Evolutionary conservation across 495 filamentous ascomycete genomes (phyloP), one percentile per base, ranked within the genome.

Genomic region (Penicillium cosmopolitanum): DNA sequence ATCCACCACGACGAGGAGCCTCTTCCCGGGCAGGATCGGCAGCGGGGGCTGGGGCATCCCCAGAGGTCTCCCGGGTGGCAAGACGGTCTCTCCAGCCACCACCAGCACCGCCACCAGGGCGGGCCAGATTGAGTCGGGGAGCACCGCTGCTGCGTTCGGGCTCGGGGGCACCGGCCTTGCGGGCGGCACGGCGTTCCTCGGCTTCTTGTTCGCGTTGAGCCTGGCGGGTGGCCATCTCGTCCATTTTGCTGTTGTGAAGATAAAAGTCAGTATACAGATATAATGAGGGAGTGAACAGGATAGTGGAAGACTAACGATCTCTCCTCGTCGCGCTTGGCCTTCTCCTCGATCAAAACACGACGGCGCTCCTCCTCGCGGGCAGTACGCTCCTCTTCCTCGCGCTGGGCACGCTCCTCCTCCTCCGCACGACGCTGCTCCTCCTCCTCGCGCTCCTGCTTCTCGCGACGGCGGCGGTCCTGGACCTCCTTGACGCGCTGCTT

Each of bases 51-150:
- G 67, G 47, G 47, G 75, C 61, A 60, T 63, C 64, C 43, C 69
- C 77, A 34, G 69, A 67, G 46, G 79, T 71, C 55, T 75, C 72
- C 73, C 84, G 92, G 61, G 85, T 85, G 47, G 89, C 89, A 73
- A 90, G 79, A 46, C 91, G 84, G n/a, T 97, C 93, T 75, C 93
- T 88, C 93, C 93, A 97, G 66, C 81, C 85, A 38, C 84, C 74
- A 69, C 81, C 85, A 35, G 84, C 73, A 69, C 80, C 85, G 35
- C 85, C 76, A 72, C 86, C 86, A 28, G 74, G 67, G 31, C 75
- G 76, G 58, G 74, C 79, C 56, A 96, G 80, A 57, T 81, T 79
- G 69, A 96, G 82, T 60, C 85, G 86, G 19, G 92, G 90, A 51
- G 89, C 73, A 28, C 81, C 75, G 43, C 83, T 77, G 56, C 87